Evolutionary conservation across 805 yeast species (phyloP), one percentile per base, ranked within the genome.

Genomic region (Starmerella apis): DNA sequence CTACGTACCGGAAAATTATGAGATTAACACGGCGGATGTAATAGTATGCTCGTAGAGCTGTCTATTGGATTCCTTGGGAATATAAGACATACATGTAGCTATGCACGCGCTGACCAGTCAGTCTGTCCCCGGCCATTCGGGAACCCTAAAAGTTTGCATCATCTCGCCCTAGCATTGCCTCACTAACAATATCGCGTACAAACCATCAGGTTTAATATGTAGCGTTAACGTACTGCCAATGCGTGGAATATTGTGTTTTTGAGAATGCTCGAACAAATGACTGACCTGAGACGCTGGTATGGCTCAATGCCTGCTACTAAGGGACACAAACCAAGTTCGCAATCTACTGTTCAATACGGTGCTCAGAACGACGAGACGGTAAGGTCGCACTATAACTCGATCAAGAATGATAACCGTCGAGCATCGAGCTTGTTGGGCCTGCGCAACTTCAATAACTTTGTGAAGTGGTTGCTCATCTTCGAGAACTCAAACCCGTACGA

Each of bases 391-490:
- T 92, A 92, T 65, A 92, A 92, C 65, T 83, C 83, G 56, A 75
- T 94, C 60, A 81, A 95, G 0, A 76, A 77, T 56, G 77, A 78
- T 1, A 79, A 80, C 54, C 75, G 99, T 57, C 72, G 79, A 18
- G 70, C 77, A 31, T 86, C 96, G 0, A 88, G 92, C 10, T 90
- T 92, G 62, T 80, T 83, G 67, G 83, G 84, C 59, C 71, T 92
- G 55, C 74, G 96, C 53, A 81, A 83, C 58, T 92, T 87, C 74
- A 92, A 92, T 66, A 92, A 92, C 64, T 84, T 88, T 53, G 82
- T 92, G 60, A 92, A 92, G 63, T 84, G 86, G 63, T 84, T 87
- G 61, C 68, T 90, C 8, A 79, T 92, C 48, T 81, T 82, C 49
- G 83, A 82, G 57, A 80, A 72, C 65, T 78, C 81, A 2, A 69